These are phyloP conservation scores for Ilyonectria mors-panacis DNA, from an alignment of 2,329 filamentous ascomycete species.

Conservation along the genomic window DNA sequence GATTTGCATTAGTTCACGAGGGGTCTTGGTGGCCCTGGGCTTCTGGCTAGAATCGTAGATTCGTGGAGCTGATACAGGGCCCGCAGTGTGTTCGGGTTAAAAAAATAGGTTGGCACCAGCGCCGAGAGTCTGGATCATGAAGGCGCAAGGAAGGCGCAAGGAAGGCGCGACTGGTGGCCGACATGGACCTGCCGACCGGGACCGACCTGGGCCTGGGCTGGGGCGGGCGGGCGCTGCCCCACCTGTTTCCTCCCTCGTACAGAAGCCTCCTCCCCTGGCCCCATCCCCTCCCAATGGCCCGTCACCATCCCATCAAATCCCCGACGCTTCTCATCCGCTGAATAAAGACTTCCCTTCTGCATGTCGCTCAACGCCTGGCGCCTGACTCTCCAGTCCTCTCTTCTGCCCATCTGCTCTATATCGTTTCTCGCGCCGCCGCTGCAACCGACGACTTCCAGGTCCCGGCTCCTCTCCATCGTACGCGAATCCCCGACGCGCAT, in stretches of 20 bases:
- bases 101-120: neutral
- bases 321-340: conserved; percentile 2
- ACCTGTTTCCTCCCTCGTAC: conserved; percentile 7
- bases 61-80: neutral
- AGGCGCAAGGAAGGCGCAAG: neutral
- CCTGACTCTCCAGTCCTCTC: neutral
- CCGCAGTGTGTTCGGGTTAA: neutral
- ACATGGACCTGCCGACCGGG: neutral
- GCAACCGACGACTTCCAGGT: neutral
- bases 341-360: conserved; percentile 9
- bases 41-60: neutral
- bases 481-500: neutral
- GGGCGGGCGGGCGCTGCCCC: neutral
- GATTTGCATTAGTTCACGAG: neutral
- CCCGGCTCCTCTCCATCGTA: neutral
- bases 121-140: neutral
- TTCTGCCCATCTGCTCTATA: neutral
- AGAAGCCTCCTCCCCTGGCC: neutral
- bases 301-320: conserved; percentile 14
- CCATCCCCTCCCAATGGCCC: conserved; percentile 12
- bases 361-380: conserved; percentile 1
- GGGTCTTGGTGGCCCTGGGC: neutral
- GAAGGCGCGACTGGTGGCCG: neutral
- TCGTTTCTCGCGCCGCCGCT: neutral
- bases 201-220: neutral